phyloP scores from a whole-genome alignment of 2,329 filamentous ascomycete species.

The Aspergillus intermedius region DNA sequence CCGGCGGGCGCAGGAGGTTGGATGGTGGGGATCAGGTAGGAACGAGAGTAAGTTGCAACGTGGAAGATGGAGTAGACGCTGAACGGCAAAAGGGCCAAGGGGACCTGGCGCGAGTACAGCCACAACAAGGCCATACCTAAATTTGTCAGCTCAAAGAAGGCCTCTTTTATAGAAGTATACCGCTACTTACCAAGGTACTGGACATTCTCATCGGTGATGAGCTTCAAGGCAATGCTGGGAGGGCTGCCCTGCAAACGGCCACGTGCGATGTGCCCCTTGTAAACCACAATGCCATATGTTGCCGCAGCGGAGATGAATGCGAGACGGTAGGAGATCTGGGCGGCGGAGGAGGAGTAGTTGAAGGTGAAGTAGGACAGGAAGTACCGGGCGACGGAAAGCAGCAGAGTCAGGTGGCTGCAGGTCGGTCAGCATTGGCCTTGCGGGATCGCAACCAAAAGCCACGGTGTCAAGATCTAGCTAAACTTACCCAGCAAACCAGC shows the following conservation, averaged over 20 bases:
- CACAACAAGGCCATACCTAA: constrained; percentile 88
- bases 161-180: neutral
- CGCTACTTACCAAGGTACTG: constrained; percentile 78
- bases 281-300: constrained; percentile 97
- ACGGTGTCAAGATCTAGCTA: constrained; percentile 5
- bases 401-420: constrained; percentile 73
- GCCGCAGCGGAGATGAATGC: constrained; percentile 83
- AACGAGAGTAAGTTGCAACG: constrained; percentile 91
- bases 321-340: constrained; percentile 78
- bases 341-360: constrained; percentile 73
- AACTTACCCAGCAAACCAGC: constrained; percentile 75
- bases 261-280: constrained; percentile 89
- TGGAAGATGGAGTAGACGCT: constrained; percentile 98
- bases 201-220: constrained; percentile 87
- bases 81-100: constrained; percentile 86
- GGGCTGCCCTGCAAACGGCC: constrained; percentile 64
- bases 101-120: constrained; percentile 85
- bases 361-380: constrained; percentile 78
- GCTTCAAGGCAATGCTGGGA: constrained; percentile 56
- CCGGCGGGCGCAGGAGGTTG: constrained; percentile 53
- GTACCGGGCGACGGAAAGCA: constrained; percentile 78
- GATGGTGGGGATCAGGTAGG: constrained; percentile 84
- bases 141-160: constrained; percentile 6
- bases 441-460: constrained; percentile 3
- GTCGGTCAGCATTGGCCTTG: constrained; percentile 15